Conservation (phyloP, 2,329 filamentous ascomycete species). For the Aspergillus brunneoviolaceus region DNA sequence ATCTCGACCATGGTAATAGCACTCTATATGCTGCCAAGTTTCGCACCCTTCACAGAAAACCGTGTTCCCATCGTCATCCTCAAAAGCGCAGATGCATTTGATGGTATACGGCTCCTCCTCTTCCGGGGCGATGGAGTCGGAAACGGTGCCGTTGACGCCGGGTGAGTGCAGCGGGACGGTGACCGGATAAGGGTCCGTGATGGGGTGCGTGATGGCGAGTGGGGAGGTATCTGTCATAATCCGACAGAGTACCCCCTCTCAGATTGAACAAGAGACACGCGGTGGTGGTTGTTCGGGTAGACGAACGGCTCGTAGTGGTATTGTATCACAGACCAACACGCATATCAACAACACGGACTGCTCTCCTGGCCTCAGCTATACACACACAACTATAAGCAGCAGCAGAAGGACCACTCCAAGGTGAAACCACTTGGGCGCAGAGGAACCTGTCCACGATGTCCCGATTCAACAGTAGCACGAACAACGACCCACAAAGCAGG, state of each 20-base stretch:
- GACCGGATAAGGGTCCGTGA: conserved; percentile 48
- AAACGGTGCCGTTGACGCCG: conserved; percentile 42
- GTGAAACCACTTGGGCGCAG: not conserved
- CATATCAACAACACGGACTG: conserved; percentile 22
- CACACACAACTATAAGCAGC: not conserved
- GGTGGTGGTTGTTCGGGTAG: conserved; percentile 21
- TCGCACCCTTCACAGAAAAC: conserved; percentile 95
- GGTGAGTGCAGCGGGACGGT: conserved; percentile 46
- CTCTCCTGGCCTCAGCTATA: conserved; percentile 2
- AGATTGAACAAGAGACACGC: conserved; percentile 29
- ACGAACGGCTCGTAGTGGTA: conserved; percentile 13
- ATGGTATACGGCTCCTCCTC: conserved; percentile 71
- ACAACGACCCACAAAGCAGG: not conserved
- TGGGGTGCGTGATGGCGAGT: conserved; percentile 50
- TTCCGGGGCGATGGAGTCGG: conserved; percentile 43
- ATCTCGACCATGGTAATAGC: conserved; percentile 82
- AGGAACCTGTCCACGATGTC: not conserved
- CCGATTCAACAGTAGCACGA: not conserved
- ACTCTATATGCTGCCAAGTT: conserved; percentile 97
- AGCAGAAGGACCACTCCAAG: not conserved
- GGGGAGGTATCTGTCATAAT: conserved; percentile 57
- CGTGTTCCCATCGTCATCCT: conserved; percentile 95
- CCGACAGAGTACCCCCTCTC: conserved; percentile 51
- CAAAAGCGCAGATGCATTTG: conserved; percentile 93
- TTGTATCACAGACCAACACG: conserved; percentile 22